These are phyloP conservation scores for Begonia peltatifolia DNA, from an alignment of 306 rosid species.

Conservation along the genomic window DNA sequence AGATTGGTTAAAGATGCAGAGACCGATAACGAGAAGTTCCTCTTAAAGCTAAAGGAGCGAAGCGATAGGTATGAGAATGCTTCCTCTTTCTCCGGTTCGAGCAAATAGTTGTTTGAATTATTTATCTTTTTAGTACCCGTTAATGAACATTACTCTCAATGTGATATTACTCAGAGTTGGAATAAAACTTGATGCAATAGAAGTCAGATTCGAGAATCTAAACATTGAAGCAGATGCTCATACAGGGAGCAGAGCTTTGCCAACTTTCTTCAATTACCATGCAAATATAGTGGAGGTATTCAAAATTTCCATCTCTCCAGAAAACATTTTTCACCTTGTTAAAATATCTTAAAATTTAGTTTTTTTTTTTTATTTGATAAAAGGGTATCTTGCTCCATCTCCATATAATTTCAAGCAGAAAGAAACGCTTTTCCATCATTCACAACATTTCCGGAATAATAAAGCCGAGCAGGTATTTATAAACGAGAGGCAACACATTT, in stretches of 20 bases:
- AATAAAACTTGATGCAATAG: constrained; percentile 9
- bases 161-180: constrained; percentile 8
- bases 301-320: background rate
- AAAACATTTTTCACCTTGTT: background rate
- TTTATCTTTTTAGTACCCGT: background rate
- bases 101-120: background rate
- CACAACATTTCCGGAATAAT: constrained; percentile 23
- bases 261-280: constrained; percentile 10
- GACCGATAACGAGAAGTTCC: constrained; percentile 22
- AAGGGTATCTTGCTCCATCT: constrained; percentile 19
- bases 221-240: constrained; percentile 12
- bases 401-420: constrained; percentile 16
- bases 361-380: background rate
- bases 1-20: constrained; percentile 19
- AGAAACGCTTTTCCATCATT: constrained; percentile 19
- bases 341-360: background rate
- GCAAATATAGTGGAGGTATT: constrained; percentile 7
- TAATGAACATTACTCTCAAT: background rate
- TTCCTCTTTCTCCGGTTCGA: background rate
- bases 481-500: background rate
- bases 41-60: constrained; percentile 41
- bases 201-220: constrained; percentile 14
- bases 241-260: constrained; percentile 14
- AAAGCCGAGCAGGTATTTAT: constrained; percentile 25
- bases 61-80: constrained; percentile 38